Base-by-base conservation (phyloP, 306 rosid genomes). In the Trifolium repens region DNA sequence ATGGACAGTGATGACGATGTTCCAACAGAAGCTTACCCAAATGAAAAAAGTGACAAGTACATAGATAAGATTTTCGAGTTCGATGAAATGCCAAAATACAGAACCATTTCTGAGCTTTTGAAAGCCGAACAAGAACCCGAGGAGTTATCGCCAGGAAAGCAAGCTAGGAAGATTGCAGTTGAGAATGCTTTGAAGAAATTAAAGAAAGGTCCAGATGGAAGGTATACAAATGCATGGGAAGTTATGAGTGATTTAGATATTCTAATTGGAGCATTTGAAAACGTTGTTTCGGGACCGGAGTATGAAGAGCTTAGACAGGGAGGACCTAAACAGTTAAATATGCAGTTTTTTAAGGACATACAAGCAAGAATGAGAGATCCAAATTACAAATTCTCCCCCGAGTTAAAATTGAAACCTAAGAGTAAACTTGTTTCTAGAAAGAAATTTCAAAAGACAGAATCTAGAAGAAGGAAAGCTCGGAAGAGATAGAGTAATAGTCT, bases 161-260 rank as follows among this genome's bases (percentile, higher is more conserved):
- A 90, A 83, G 94, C 96, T 12, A 76, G 94, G 84, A 93, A 90
- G 80, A 64, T 90, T 32, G 98, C 98, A 0, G 96, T 93, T 55
- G 98, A 84, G 83, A 90, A 90, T 78, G 98, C 96, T 72, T 78
- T 90, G 46, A 86, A 86, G 82, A 93, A 90, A 83, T 69, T 93
- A 81, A 93, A 90, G 86, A 89, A 87, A 79, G 96, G 98, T 55
- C 94, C 98, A 22, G 96, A 93, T 19, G 96, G 98, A 42, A 83
- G 94, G 16, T 93, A 88, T 71, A 82, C 82, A 26, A 90, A 93
- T 79, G 86, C 72, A 72, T 90, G 96, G 96, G 94, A 93, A 87
- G 86, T 90, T 68, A 93, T 90, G 94, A 89, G 91, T 85, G 96
- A 93, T 83, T 0, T 87, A 57, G 91, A 90, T 79, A 90, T 90